Base-by-base conservation (phyloP, 2,329 filamentous ascomycete genomes). In the Didymella lethalis region DNA sequence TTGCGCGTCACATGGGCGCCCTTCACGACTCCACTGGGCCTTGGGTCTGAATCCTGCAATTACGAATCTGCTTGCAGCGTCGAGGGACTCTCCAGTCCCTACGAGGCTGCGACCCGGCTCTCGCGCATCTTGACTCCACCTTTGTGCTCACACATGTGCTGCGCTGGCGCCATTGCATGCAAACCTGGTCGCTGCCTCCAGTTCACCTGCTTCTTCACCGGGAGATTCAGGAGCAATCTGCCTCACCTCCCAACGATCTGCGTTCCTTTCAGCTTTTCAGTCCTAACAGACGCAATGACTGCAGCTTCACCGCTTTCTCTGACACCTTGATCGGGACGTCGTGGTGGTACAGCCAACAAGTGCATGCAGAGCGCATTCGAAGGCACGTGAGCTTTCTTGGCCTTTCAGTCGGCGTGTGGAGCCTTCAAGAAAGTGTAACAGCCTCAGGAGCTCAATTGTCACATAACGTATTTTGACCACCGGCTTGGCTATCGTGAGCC, bases 401-500 rank as follows among this genome's bases (percentile, higher is more conserved):
- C 58, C 46, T 59, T 47, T 47, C 48, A 32, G 16, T 61, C 50
- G 48, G 44, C 38, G 18, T 44, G 44, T 58, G 48, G 34, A 50
- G 44, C 36, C 58, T 57, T 43, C 48, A 56, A 58, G 31, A 40
- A 44, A 49, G 44, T 62, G 67, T 57, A 63, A 66, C 63, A 58
- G 64, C 64, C 54, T 61, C 54, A 59, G 63, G 59, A 64, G 55
- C 28, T 50, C 54, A 61, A 32, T 46, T 65, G 65, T 69, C 64
- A 61, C 64, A 66, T 44, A 32, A 61, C 64, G 64, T 44, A 29
- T 63, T 52, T 61, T 59, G 59, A 65, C 62, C 61, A 44, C 56
- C 47, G 53, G 55, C 68, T 73, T 71, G 69, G 71, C 71, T 57
- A 29, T 66, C 56, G 56, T 65, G 66, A 64, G 31, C 31, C 31